Base-by-base conservation (phyloP, 495 filamentous ascomycete genomes). In the Hypoxylon trugodes region DNA sequence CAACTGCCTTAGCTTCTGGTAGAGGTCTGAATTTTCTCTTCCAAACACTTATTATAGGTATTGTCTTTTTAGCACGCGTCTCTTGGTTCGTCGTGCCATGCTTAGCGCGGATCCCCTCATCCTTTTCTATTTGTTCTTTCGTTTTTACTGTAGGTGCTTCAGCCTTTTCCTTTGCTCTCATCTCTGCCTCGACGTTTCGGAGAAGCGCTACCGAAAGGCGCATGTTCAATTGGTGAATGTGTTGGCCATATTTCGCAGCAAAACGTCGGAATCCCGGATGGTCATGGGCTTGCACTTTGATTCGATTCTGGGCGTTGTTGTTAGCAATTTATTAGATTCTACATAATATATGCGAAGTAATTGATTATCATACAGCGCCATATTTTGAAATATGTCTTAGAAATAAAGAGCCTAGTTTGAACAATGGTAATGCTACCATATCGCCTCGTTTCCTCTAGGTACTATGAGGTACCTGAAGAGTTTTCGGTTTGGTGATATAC, bases 201-300 rank as follows among this genome's bases (percentile, higher is more conserved):
- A 99, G 82, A 1, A 91, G 78, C 2, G 94, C 92, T 22, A 98
- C 83, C 10, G 90, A 88, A 61, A 97, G 80, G 15, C 91, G 88
- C 93, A 99, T 98, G 73, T 98, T 96, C 64, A 96, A 78, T 61
- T 90, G 89, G 74, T 99, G 95, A 28, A 99, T 88, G 5, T 81
- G 73, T 65, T 99, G 95, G 21, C 83, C 83, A 69, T 84, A 84
- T 40, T 63, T 72, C 13, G 83, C 81, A 13, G 95, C 96, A 72
- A 96, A 86, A 19, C 75, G 74, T 13, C 96, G 90, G 77, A 98
- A 99, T 13, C 87, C 81, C 41, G 93, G 91, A 79, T 98, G 96
- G 70, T 99, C 96, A 66, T 90, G 90, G 12, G 95, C 96, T 82
- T 97, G 93, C 19, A 81, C 83, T 76, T 97, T 98, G 77, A 99